phyloP scores from a whole-genome alignment of 139 green algal genomes.

The Tetradesmus lagerheimii region DNA sequence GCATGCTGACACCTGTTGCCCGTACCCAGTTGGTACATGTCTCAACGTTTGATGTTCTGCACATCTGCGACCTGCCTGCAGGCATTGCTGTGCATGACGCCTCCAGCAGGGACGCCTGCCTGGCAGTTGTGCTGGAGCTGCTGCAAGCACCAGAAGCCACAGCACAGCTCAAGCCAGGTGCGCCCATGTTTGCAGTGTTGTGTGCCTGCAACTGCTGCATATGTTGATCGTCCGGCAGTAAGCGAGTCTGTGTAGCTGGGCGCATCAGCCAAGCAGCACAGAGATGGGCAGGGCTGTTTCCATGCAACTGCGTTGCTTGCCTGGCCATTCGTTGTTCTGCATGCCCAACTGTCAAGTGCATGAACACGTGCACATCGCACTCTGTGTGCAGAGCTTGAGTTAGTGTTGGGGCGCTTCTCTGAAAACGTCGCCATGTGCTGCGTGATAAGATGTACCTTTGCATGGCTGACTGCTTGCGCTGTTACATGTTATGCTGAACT shows the following conservation, averaged over 20 bases:
- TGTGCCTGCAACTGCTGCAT: not conserved
- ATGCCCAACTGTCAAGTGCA: too few species aligned
- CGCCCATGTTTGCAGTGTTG: not conserved
- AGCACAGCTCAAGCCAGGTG: conserved; percentile 26
- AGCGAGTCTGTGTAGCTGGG: not conserved
- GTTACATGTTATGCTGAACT: too few species aligned
- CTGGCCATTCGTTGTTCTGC: too few species aligned
- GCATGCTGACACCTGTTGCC: too few species aligned
- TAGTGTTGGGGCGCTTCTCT: too few species aligned
- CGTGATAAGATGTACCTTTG: too few species aligned
- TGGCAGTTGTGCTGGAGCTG: conserved; percentile 9
- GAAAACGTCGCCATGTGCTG: not conserved
- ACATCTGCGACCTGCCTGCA: not conserved
- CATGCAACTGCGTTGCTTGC: too few species aligned
- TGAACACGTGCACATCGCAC: too few species aligned
- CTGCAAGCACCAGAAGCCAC: not conserved
- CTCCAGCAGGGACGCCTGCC: not conserved
- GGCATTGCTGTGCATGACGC: conserved; percentile 10
- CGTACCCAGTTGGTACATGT: too few species aligned
- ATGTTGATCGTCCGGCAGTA: not conserved
- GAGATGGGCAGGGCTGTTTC: too few species aligned
- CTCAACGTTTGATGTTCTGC: not conserved
- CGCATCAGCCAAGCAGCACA: not conserved
- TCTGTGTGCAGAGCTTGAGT: too few species aligned
- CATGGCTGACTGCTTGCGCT: too few species aligned